phyloP scores from a whole-genome alignment of 2,329 filamentous ascomycete genomes.

The Penicillium sp. region DNA sequence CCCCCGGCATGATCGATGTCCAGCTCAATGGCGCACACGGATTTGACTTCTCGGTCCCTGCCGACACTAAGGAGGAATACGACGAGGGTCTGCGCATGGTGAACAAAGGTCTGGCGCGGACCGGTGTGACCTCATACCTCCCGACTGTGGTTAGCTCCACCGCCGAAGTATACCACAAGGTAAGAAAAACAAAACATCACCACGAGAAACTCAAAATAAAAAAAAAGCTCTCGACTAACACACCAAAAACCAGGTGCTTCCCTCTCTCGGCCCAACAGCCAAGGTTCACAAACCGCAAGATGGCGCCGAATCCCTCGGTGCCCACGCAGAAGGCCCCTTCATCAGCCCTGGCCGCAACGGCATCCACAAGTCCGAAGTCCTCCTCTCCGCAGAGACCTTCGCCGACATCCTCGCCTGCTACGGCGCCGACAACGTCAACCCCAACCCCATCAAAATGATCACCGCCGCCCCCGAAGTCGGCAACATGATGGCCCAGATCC shows the following conservation, averaged over 20 bases:
- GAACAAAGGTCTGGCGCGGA: slow-evolving; percentile 71
- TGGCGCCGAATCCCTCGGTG: slow-evolving; percentile 84
- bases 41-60: slow-evolving; percentile 86
- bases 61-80: slow-evolving; percentile 65
- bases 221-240: neutral
- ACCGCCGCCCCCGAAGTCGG: slow-evolving; percentile 84
- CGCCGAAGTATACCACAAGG: slow-evolving; percentile 78
- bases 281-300: slow-evolving; percentile 58
- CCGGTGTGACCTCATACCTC: slow-evolving; percentile 84
- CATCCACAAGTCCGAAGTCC: slow-evolving; percentile 74
- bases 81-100: slow-evolving; percentile 70
- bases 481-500: slow-evolving; percentile 68
- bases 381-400: slow-evolving; percentile 65
- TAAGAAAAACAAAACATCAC: slow-evolving; percentile 28
- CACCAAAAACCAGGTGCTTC: slow-evolving; percentile 56
- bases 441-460: slow-evolving; percentile 67
- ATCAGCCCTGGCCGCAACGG: slow-evolving; percentile 81
- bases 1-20: slow-evolving; percentile 84
- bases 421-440: slow-evolving; percentile 65
- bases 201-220: neutral
- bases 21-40: slow-evolving; percentile 92
- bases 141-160: slow-evolving; percentile 77
- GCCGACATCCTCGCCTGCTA: slow-evolving; percentile 58
- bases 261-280: slow-evolving; percentile 74
- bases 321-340: slow-evolving; percentile 90